These are phyloP conservation scores for Quillaja saponaria DNA, from an alignment of 306 rosid genomes.

Conservation along the genomic window DNA sequence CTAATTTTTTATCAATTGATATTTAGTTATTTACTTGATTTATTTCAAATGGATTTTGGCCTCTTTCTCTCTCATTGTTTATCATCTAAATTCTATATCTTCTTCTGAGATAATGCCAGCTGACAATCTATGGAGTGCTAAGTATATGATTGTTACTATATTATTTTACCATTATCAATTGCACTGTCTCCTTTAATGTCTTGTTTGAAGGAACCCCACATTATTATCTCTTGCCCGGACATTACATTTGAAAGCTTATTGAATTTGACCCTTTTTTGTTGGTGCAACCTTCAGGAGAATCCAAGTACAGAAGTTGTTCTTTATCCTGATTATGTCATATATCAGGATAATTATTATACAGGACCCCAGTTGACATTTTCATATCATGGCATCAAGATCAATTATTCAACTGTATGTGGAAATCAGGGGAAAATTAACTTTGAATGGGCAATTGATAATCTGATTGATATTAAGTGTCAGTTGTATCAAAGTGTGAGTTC, in stretches of 20 bases:
- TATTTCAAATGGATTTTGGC: background rate
- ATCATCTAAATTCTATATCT: too few relatives aligned
- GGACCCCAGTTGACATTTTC: conserved; percentile 66
- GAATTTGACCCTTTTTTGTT: conserved; percentile 9
- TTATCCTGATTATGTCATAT: conserved; percentile 74
- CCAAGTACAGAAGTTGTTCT: conserved; percentile 61
- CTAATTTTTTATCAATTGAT: background rate
- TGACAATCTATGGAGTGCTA: too few relatives aligned
- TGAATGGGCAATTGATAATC: conserved; percentile 74
- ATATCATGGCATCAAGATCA: conserved; percentile 55
- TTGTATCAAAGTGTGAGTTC: conserved; percentile 67
- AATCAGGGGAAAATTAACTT: conserved; percentile 46
- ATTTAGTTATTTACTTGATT: conserved; percentile 12
- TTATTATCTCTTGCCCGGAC: background rate
- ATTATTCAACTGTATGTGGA: conserved; percentile 45
- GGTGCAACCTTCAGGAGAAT: conserved; percentile 61
- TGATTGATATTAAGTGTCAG: conserved; percentile 59
- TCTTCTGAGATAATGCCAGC: too few relatives aligned
- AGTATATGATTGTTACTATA: too few relatives aligned
- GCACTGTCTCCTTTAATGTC: too few relatives aligned
- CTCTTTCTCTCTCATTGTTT: background rate
- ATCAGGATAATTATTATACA: conserved; percentile 62
- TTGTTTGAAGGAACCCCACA: background rate
- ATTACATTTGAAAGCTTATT: background rate
- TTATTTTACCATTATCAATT: too few relatives aligned